Evolutionary conservation across 2,329 filamentous ascomycete genomes (phyloP).

Genomic region (Ophiostoma pallidulum): DNA sequence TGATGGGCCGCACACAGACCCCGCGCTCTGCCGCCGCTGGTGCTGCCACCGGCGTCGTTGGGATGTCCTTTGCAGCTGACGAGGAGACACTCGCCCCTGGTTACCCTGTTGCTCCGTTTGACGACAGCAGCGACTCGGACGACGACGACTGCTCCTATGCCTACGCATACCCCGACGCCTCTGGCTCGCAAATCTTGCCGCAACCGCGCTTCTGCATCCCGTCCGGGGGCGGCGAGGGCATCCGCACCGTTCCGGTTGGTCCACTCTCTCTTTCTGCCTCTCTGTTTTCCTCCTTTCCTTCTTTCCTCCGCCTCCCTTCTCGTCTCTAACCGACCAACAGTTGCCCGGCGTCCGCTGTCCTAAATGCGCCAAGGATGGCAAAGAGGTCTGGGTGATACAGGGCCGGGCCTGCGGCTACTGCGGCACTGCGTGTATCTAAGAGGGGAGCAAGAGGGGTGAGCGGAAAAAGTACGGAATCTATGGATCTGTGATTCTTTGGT

Average conservation of each 20-base stretch:
- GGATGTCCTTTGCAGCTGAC: constrained; percentile 6
- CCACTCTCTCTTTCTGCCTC: not conserved
- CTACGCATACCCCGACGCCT: not conserved
- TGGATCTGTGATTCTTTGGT: not conserved
- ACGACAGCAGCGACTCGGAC: not conserved
- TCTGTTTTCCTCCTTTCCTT: not conserved
- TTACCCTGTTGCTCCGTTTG: not conserved
- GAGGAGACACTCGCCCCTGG: not conserved
- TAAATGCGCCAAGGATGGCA: constrained; percentile 18
- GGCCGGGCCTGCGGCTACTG: constrained; percentile 20
- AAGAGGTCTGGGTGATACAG: constrained; percentile 20
- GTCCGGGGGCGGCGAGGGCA: constrained; percentile 7
- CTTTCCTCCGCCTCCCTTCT: too few species aligned
- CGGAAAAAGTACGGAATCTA: not conserved
- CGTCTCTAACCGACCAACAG: too few species aligned
- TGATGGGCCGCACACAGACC: constrained; percentile 1
- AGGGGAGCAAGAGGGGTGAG: not conserved
- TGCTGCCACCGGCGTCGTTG: too few species aligned
- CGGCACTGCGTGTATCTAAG: constrained; percentile 16
- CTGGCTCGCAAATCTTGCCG: constrained; percentile 1
- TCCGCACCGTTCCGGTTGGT: constrained; percentile 13
- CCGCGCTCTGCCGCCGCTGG: too few species aligned
- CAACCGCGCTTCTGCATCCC: constrained; percentile 5
- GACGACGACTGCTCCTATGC: not conserved
- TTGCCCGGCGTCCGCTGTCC: constrained; percentile 20